These are phyloP conservation scores for Hemisphaericaspora xylofermentans DNA, from an alignment of 1,139 yeast genomes.

Conservation along the genomic window DNA sequence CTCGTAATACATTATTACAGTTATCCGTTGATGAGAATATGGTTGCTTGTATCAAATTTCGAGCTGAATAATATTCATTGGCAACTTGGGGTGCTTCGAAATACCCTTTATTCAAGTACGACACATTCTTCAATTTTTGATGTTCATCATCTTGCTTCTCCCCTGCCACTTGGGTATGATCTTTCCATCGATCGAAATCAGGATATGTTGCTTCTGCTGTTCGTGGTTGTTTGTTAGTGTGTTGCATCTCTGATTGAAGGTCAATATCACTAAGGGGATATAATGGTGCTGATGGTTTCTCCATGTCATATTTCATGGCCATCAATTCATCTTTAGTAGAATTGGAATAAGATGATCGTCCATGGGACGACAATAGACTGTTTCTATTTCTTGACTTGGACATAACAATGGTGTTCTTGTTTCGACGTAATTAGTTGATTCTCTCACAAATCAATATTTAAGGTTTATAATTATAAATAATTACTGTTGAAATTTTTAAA, in stretches of 20 bases:
- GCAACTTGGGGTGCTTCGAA: constrained; percentile 60
- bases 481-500: too few relatives aligned
- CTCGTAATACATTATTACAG: constrained; percentile 38
- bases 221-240: constrained; percentile 5
- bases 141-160: constrained; percentile 24
- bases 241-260: constrained; percentile 8
- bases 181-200: constrained; percentile 80
- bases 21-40: constrained; percentile 39
- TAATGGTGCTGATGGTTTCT: constrained; percentile 32
- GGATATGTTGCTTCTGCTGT: constrained; percentile 48
- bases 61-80: constrained; percentile 50
- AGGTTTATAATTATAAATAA: too few relatives aligned
- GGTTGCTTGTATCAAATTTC: constrained; percentile 50
- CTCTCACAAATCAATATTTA: not conserved
- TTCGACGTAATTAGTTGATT: not conserved
- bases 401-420: constrained; percentile 24
- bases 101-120: constrained; percentile 42
- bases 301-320: constrained; percentile 38
- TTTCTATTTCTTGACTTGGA: constrained; percentile 38
- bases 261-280: constrained; percentile 35
- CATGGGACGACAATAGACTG: constrained; percentile 33
- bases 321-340: constrained; percentile 35
- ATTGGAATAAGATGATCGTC: constrained; percentile 22
- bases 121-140: constrained; percentile 29
- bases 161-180: constrained; percentile 50